Percentiles rank a stretch among this genome's conserved stretches.
These are phyloP conservation scores for Colletotrichum viniferum DNA, from an alignment of 2,329 filamentous ascomycete species.

Conservation along the genomic window DNA sequence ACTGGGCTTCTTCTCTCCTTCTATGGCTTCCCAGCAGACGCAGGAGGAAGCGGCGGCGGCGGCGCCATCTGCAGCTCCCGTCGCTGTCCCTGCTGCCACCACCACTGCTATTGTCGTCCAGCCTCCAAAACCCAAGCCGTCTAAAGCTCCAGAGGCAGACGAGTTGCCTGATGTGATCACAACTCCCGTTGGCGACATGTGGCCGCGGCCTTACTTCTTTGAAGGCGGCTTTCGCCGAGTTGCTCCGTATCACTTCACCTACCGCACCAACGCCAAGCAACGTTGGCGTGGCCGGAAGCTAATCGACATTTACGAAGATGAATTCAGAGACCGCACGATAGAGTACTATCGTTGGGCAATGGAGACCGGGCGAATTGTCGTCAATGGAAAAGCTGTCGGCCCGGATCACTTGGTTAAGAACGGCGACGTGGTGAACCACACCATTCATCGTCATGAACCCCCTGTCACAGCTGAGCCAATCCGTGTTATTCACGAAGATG, in stretches of 20 bases:
- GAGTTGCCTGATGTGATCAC: constrained; percentile 27
- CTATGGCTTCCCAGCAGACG: constrained; percentile 1
- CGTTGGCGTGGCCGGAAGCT: constrained; percentile 85
- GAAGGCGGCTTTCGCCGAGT: constrained; percentile 85
- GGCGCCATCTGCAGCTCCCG: background rate
- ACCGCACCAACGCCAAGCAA: constrained; percentile 94
- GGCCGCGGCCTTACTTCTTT: constrained; percentile 77
- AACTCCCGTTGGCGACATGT: constrained; percentile 40
- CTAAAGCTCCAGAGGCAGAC: background rate
- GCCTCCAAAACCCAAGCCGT: background rate
- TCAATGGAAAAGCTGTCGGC: constrained; percentile 76
- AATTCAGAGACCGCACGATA: constrained; percentile 86
- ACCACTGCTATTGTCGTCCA: background rate
- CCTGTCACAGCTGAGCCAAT: constrained; percentile 85
- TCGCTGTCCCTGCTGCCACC: background rate
- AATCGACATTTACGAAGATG: constrained; percentile 86
- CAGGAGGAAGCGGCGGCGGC: background rate
- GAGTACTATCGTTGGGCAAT: constrained; percentile 92
- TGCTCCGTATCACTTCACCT: constrained; percentile 87
- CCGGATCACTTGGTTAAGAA: constrained; percentile 79
- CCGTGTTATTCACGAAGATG: constrained; percentile 85
- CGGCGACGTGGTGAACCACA: constrained; percentile 90
- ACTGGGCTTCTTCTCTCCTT: background rate
- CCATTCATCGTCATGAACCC: constrained; percentile 92
- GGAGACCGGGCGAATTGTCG: constrained; percentile 74